Evolutionary conservation across 2,329 filamentous ascomycete species (phyloP).

Genomic region (Ophiostoma australiae): DNA sequence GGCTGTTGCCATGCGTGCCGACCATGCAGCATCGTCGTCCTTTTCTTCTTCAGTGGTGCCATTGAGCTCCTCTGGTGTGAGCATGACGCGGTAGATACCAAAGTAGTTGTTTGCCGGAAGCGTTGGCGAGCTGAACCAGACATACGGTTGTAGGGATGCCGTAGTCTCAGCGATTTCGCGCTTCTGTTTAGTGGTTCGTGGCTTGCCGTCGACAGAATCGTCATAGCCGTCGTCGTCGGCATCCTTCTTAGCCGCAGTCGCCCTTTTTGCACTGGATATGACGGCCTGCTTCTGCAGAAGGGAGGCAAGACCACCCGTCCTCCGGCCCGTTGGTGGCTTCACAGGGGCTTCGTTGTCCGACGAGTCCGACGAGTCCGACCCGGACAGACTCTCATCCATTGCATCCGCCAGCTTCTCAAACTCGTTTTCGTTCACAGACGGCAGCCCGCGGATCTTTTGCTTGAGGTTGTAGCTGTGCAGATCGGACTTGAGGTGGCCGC

Average conservation of each 20-base stretch:
- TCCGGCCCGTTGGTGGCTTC: conserved; percentile 12
- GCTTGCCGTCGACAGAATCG: conserved; percentile 37
- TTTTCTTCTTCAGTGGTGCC: not conserved
- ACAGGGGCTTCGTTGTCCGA: conserved; percentile 48
- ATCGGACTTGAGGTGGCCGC: conserved; percentile 82
- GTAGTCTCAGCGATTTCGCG: conserved; percentile 54
- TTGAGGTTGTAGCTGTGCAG: conserved; percentile 93
- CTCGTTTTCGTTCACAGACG: conserved; percentile 69
- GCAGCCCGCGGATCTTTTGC: conserved; percentile 72
- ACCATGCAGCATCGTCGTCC: conserved; percentile 13
- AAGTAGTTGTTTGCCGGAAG: conserved; percentile 75
- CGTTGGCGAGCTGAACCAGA: conserved; percentile 78
- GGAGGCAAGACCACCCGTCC: conserved; percentile 50
- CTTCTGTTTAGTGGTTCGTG: conserved; percentile 42
- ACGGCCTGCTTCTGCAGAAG: conserved; percentile 80
- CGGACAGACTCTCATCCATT: conserved; percentile 86
- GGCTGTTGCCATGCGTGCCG: conserved; percentile 52
- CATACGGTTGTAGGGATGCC: conserved; percentile 38
- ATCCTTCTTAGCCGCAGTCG: conserved; percentile 32
- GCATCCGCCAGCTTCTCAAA: conserved; percentile 83
- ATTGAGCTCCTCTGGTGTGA: conserved; percentile 63
- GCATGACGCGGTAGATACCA: conserved; percentile 78
- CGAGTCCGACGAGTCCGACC: conserved; percentile 79
- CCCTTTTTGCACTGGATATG: conserved; percentile 39
- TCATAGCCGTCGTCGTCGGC: conserved; percentile 44